A percentile compares a stretch with the other conserved stretches of the same genome.
phyloP scores from a whole-genome alignment of 2,329 filamentous ascomycete genomes.

The Stemphylium vesicarium region DNA sequence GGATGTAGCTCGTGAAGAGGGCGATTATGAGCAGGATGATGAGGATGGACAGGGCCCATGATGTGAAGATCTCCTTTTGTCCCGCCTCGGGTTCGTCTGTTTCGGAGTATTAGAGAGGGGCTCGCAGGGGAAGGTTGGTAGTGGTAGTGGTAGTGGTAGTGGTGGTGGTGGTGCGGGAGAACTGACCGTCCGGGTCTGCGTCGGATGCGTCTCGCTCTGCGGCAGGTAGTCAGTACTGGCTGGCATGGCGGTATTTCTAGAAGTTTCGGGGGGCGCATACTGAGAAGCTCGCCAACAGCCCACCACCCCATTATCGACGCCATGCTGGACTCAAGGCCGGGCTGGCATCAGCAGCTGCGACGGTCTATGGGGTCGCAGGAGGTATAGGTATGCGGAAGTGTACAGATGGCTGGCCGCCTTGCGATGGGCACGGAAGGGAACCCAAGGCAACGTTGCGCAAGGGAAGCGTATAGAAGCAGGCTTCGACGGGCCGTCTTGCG shows the following conservation, averaged over 20 bases:
- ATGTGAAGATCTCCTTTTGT: constrained; percentile 92
- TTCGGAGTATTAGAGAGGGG: constrained; percentile 45
- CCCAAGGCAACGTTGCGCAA: constrained; percentile 31
- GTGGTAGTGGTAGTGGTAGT: no score
- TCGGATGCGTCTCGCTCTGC: constrained; percentile 54
- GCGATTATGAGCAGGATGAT: constrained; percentile 92
- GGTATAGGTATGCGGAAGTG: constrained; percentile 12
- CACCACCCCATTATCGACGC: constrained; percentile 47
- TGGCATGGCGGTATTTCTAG: background rate
- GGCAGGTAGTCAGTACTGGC: constrained; percentile 14
- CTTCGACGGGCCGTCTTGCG: constrained; percentile 6
- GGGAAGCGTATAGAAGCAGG: background rate
- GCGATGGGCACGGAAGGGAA: no score
- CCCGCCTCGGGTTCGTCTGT: constrained; percentile 77
- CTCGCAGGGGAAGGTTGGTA: background rate
- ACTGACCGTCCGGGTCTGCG: constrained; percentile 55
- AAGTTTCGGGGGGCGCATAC: constrained; percentile 35
- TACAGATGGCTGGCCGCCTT: constrained; percentile 13
- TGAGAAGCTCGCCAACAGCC: constrained; percentile 49
- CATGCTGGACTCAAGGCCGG: constrained; percentile 42
- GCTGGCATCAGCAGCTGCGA: constrained; percentile 37
- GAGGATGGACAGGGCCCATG: constrained; percentile 96
- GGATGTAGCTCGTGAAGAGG: constrained; percentile 94
- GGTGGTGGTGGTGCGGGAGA: constrained; percentile 15
- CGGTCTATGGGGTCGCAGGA: constrained; percentile 8